These are phyloP conservation scores for Trichocomaceae sp. DNA, from an alignment of 2,329 filamentous ascomycete species.

Conservation along the genomic window DNA sequence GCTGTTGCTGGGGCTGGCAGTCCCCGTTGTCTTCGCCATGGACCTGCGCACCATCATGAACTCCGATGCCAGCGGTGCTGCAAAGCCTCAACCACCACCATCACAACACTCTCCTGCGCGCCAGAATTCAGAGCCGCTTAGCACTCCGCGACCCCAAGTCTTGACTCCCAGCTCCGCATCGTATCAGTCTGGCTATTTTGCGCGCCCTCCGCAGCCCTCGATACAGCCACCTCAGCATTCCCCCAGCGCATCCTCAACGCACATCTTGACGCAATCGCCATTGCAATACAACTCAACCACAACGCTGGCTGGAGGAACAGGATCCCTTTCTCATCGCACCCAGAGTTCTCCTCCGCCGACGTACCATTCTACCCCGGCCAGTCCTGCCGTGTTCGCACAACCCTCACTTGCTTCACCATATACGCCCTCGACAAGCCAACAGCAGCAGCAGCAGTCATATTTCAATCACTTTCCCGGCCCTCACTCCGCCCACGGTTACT, in stretches of 20 bases:
- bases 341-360: constrained; percentile 27
- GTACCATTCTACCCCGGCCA: constrained; percentile 24
- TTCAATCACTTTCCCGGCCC: constrained; percentile 34
- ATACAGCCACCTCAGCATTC: constrained; percentile 42
- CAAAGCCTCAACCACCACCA: constrained; percentile 24
- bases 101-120: constrained; percentile 22
- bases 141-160: constrained; percentile 19
- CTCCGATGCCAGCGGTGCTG: constrained; percentile 32
- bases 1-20: constrained; percentile 9
- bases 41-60: constrained; percentile 51
- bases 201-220: constrained; percentile 35
- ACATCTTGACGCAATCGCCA: constrained; percentile 34
- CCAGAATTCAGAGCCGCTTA: constrained; percentile 24
- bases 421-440: constrained; percentile 28
- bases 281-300: constrained; percentile 35
- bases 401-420: constrained; percentile 33
- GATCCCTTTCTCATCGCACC: constrained; percentile 26
- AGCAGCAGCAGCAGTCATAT: constrained; percentile 29
- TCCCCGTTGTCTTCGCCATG: constrained; percentile 34
- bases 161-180: constrained; percentile 19
- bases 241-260: constrained; percentile 36
- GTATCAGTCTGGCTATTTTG: constrained; percentile 24
- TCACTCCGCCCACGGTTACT: constrained; percentile 27
- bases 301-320: constrained; percentile 24
- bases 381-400: constrained; percentile 23